Evolutionary conservation across 2,329 filamentous ascomycete genomes (phyloP), one percentile per base, ranked within the genome.

Genomic region (Alternaria longipes): DNA sequence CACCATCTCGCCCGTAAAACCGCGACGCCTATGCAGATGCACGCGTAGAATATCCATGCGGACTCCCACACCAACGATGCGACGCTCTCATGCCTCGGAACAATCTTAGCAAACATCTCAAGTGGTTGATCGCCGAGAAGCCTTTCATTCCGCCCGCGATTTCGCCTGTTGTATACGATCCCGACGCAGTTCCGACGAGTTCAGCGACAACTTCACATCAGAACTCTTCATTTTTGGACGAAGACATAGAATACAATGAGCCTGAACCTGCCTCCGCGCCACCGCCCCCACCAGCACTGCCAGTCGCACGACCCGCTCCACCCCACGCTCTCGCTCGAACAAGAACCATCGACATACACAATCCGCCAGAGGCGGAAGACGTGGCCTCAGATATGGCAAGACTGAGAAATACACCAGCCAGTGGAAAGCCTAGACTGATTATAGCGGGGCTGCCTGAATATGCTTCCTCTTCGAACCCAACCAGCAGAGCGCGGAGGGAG

Each of bases 81-180:
- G 63, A 68, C 68, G 62, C 67, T 67, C 72, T 73, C 55, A 84
- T 84, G 82, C 83, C 82, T 78, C 68, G 72, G 67, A 79, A 84
- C 72, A 85, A 85, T 65, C 74, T 84, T 63, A 74, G 71, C 61
- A 78, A 79, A 70, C 82, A 85, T 66, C 74, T 85, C 63, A 75
- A 76, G 63, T 85, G 83, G 83, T 76, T 85, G 72, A 70, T 83
- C 57, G 71, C 70, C 64, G 75, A 76, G 62, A 83, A 81, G 70
- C 81, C 82, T 42, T 81, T 81, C 65, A 62, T 83, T 49, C 81
- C 82, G n/a, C 68, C 74, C 44, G 67, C 71, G 42, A 55, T 62
- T 52, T 68, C 75, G 30, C 61, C 73, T 55, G 64, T 74, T 64
- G 59, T 64, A 52, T 79, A 75, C 64, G 68, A 72, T 46, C 67